Base-by-base conservation (phyloP, 345 rosid species). In the Camelina hispida region DNA sequence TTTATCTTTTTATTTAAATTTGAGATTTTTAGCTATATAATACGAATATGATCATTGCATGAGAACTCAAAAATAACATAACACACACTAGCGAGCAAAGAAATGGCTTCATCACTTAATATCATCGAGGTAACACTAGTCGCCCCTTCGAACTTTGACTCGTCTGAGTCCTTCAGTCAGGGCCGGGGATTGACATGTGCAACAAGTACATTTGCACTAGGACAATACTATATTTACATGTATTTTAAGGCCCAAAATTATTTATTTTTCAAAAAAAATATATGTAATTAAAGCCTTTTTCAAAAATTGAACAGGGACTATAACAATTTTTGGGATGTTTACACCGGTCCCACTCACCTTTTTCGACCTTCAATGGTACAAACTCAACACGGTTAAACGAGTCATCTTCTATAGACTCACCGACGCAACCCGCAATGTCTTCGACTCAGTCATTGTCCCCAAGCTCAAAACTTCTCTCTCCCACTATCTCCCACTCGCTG, bases 401-500 rank as follows among this genome's bases (percentile, higher is more conserved):
- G 73, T 84, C 74, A 73, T 81, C 68, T 83, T 83, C 75, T 81
- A 74, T 68, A 17, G 9, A 37, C 65, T 83, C 56, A 11, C 78
- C 16, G 16, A 68, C 9, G 61, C 74, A 48, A 69, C 84, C 30
- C 68, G 71, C 0, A 4, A 66, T 15, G 63, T 16, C 7, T 82
- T 85, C 59, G 25, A 85, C 81, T 82, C 83, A 2, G 65, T 47
- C 9, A 56, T 81, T 61, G 61, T 83, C 10, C 84, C 84, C 0
- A 76, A 63, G 6, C 84, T 85, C 63, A 81, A 76, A 20, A 54
- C 44, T 34, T 81, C 80, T 81, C 68, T 68, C 85, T 75, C 57
- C 87, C 85, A 14, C 60, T 81, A 71, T 68, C 85, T 75, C 57
- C 87, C 85, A 14, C 60, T 82, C 35, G 78, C 85, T 2, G 86